Evolutionary conservation across 139 green algal genomes (phyloP).

Genomic region (Edaphochlamys debaryana): DNA sequence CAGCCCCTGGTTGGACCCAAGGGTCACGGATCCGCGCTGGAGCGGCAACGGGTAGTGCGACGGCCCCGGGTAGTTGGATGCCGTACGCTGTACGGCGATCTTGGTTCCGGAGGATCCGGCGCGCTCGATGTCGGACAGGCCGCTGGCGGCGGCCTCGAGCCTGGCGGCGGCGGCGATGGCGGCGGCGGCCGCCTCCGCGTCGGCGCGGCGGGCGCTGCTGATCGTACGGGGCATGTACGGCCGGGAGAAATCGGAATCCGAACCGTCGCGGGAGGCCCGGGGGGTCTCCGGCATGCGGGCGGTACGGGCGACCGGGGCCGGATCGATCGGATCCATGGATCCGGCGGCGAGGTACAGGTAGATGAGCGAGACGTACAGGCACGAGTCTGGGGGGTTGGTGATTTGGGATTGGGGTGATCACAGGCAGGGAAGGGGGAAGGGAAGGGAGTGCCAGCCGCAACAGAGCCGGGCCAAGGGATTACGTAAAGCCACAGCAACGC

Average conservation of each 20-base stretch:
- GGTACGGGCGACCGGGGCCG: not conserved
- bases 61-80: not conserved
- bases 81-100: not conserved
- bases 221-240: not conserved
- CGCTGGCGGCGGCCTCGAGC: not conserved
- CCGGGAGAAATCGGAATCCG: no score
- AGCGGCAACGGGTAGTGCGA: constrained; percentile 12
- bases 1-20: not conserved
- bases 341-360: constrained; percentile 31
- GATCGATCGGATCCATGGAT: not conserved
- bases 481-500: no score
- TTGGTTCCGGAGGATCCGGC: not conserved
- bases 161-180: not conserved
- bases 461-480: no score
- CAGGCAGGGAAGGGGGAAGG: no score
- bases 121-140: not conserved
- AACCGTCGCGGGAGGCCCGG: no score
- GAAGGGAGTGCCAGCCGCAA: no score
- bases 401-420: no score
- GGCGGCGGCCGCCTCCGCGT: not conserved
- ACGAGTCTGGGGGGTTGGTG: not conserved
- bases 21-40: not conserved
- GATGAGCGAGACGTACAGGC: constrained; percentile 38
- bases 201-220: not conserved
- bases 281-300: not conserved